Evolutionary conservation across 2,329 filamentous ascomycete genomes (phyloP), one percentile per base, ranked within the genome.

Genomic region (Ophiostoma perfectum): DNA sequence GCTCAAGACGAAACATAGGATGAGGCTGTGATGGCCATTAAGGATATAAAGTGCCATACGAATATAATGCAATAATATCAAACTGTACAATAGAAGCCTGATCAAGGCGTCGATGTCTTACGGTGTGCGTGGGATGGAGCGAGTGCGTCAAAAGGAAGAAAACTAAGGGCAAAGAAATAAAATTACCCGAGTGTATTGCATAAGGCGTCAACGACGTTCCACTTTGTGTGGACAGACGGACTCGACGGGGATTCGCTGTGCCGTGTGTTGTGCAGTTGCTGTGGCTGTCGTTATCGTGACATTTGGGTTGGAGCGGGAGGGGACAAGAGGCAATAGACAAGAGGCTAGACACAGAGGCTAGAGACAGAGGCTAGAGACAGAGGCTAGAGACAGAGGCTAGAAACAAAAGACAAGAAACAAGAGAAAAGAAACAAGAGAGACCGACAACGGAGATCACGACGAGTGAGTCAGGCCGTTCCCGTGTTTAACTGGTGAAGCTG

Each of bases 191-290:
- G 55, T 38, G 55, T 27, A 60, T 27, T 60, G 55, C 55, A 60
- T 60, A 60, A 60, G 55, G 55, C 55, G 55, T 60, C 55, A 60
- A 60, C 27, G 27, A 18, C 27, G 38, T 47, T 12, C 67, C 67
- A 62, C 63, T 60, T 62, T 62, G 16, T 7, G n/a, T 65, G 67
- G 63, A 12, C 27, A 3, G 52, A 41, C 67, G 49, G 62, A 64
- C 18, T 52, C 36, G 67, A 6, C 12, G 39, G 12, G 49, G 67
- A 65, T 68, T 62, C 27, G 67, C 41, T 58, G 66, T 63, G 11
- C 12, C 18, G 36, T 27, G 16, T 27, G 27, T 27, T 27, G 27
- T 27, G 49, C 9, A 14, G 36, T 18, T 41, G 60, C 16, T 63
- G 60, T 44, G 41, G 27, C 11, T 18, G 49, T 18, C 7, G 27